A percentile compares a stretch with the other conserved stretches of the same genome.
These are phyloP conservation scores for Psidium guajava DNA, from an alignment of 345 rosid genomes.

Conservation along the genomic window DNA sequence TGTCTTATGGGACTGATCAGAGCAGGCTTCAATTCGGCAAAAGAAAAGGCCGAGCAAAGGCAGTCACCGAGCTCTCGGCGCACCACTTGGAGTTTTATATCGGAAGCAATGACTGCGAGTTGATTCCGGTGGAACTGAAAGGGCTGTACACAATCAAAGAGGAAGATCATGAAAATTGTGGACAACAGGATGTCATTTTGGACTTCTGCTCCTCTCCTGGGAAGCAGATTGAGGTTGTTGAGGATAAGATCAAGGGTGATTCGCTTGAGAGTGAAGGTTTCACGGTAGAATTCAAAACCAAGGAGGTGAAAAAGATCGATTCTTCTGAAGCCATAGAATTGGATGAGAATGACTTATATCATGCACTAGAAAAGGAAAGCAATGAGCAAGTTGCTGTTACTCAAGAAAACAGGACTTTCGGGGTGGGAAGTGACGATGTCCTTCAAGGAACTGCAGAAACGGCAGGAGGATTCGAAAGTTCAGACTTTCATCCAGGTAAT, in stretches of 20 bases:
- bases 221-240: conserved; percentile 3
- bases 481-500: conserved; percentile 29
- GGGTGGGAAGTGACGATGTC: conserved; percentile 2
- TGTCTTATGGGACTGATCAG: not conserved
- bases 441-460: conserved; percentile 7
- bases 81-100: conserved; percentile 76
- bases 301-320: not conserved
- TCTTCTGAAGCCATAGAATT: conserved; percentile 4
- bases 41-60: conserved; percentile 14
- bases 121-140: conserved; percentile 67
- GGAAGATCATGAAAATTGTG: conserved; percentile 29
- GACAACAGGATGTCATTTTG: conserved; percentile 57
- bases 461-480: conserved; percentile 7
- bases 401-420: conserved; percentile 2
- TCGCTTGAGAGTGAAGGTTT: conserved; percentile 10
- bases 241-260: conserved; percentile 7
- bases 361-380: conserved; percentile 2
- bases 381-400: conserved; percentile 15
- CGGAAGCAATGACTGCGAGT: conserved; percentile 52
- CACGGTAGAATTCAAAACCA: conserved; percentile 1
- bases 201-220: conserved; percentile 37
- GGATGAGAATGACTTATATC: conserved; percentile 7
- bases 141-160: conserved; percentile 20
- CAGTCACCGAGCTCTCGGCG: not conserved
- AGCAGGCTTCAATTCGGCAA: conserved; percentile 1